Evolutionary conservation across 305 asterid genomes (phyloP).

Genomic region (Fraxinus baroniana): DNA sequence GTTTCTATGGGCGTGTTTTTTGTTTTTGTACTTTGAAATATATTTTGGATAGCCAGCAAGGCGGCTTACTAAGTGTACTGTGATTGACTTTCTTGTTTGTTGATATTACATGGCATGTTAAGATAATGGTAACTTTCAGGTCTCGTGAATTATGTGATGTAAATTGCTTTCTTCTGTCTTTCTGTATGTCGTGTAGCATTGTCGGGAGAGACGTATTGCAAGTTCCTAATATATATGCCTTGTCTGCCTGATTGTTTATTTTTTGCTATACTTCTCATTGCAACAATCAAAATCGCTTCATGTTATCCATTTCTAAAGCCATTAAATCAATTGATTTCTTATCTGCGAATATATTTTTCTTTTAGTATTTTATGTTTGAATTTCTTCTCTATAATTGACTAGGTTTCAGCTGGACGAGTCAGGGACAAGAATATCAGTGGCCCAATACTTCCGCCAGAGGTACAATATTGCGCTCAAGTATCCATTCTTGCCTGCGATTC

Average conservation of each 20-base stretch:
- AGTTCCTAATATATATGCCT: neutral
- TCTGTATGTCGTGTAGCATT: neutral
- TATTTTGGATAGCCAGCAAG: neutral
- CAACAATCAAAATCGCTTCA: neutral
- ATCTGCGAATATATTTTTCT: neutral
- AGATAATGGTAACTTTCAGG: neutral
- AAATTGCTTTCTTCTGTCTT: neutral
- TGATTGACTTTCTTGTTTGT: neutral
- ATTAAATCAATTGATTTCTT: neutral
- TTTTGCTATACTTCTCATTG: neutral
- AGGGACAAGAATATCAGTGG: constrained; percentile 42
- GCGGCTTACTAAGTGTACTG: neutral
- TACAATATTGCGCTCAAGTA: constrained; percentile 36
- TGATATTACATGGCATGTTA: neutral
- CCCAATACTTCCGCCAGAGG: constrained; percentile 45
- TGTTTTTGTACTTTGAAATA: neutral
- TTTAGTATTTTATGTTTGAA: neutral
- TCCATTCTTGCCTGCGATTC: constrained; percentile 62
- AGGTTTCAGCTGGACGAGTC: constrained; percentile 64
- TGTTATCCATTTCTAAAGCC: neutral
- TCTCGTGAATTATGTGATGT: neutral
- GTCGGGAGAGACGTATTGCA: neutral
- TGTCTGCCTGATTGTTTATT: neutral
- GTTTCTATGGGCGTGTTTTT: neutral
- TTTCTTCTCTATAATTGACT: neutral